These are phyloP conservation scores for Trifolium repens DNA, from an alignment of 306 rosid species.

Conservation along the genomic window DNA sequence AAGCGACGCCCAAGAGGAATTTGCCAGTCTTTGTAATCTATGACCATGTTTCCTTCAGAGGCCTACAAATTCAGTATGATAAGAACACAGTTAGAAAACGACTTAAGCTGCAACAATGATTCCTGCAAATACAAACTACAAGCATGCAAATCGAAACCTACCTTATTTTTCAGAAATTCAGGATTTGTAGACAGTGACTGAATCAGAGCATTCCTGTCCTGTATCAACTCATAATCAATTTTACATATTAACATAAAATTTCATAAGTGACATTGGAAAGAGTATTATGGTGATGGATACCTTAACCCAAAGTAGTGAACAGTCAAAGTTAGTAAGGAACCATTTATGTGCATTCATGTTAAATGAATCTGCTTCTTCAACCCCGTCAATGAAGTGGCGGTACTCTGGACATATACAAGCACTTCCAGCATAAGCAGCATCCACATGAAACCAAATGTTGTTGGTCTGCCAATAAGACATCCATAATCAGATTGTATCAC, in stretches of 20 bases:
- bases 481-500: conserved; percentile 33
- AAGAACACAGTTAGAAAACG: conserved; percentile 7
- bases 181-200: conserved; percentile 93
- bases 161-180: conserved; percentile 85
- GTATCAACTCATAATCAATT: conserved; percentile 47
- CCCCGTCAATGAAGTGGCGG: conserved; percentile 79
- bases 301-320: conserved; percentile 95
- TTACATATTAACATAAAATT: conserved; percentile 1
- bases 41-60: conserved; percentile 70
- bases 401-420: conserved; percentile 94
- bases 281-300: conserved; percentile 48
- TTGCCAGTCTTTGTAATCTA: conserved; percentile 98
- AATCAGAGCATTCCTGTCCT: conserved; percentile 84
- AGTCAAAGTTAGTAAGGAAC: conserved; percentile 92
- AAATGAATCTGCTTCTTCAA: conserved; percentile 91
- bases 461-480: conserved; percentile 54
- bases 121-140: neutral
- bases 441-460: conserved; percentile 90
- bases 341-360: conserved; percentile 97
- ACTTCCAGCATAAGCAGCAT: conserved; percentile 99
- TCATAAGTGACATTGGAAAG: conserved; percentile 30
- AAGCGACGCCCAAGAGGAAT: conserved; percentile 98
- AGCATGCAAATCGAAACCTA: conserved; percentile 40
- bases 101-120: neutral
- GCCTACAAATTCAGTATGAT: conserved; percentile 62